Conservation (phyloP, 345 rosid genomes). For the Clarkia xantiana region DNA sequence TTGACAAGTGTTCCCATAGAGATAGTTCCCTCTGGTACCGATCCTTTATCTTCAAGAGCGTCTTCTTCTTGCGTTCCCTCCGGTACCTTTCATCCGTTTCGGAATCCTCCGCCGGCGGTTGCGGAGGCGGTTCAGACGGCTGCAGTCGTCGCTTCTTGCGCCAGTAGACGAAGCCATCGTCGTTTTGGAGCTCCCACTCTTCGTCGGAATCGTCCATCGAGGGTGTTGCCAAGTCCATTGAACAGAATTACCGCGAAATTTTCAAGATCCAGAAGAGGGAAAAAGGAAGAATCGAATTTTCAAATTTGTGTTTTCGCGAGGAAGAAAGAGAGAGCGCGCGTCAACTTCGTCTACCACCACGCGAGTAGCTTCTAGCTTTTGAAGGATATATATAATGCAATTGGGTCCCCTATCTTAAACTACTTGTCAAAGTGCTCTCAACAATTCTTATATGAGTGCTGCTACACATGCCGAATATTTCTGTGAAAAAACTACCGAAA, state of each 20-base stretch:
- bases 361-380: too few relatives aligned
- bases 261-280: neutral
- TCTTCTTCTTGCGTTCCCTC: constrained; percentile 27
- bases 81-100: constrained; percentile 27
- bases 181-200: constrained; percentile 68
- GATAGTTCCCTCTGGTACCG: constrained; percentile 48
- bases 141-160: constrained; percentile 35
- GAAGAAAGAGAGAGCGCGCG: too few relatives aligned
- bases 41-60: constrained; percentile 32
- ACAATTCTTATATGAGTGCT: too few relatives aligned
- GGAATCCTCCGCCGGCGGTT: constrained; percentile 12
- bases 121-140: constrained; percentile 10
- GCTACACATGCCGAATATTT: too few relatives aligned
- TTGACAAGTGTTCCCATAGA: constrained; percentile 54
- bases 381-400: too few relatives aligned
- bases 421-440: too few relatives aligned
- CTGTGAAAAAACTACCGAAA: too few relatives aligned
- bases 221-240: constrained; percentile 12
- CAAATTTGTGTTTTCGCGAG: too few relatives aligned
- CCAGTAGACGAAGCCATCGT: constrained; percentile 70
- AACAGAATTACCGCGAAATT: constrained; percentile 5
- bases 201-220: constrained; percentile 6
- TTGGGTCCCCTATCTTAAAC: too few relatives aligned
- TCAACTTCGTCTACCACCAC: too few relatives aligned
- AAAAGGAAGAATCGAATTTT: neutral